Conservation (phyloP, 106 monocot species). For the Cymbidium sinense region DNA sequence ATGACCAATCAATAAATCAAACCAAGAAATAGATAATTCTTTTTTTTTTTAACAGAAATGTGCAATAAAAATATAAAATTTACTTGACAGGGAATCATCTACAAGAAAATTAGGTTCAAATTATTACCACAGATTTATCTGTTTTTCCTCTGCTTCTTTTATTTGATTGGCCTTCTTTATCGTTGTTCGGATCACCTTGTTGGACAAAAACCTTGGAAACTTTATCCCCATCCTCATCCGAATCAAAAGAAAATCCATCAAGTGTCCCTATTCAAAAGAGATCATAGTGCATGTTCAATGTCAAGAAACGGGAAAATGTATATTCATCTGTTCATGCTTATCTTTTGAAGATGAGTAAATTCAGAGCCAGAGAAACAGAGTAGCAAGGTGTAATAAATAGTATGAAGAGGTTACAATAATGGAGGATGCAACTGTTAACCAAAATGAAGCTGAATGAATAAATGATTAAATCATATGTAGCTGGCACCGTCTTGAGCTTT, state of each 20-base stretch:
- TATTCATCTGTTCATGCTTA: background rate
- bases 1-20: no score
- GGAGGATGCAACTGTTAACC: background rate
- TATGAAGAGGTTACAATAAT: background rate
- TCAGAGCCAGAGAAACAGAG: background rate
- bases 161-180: conserved; percentile 45
- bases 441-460: background rate
- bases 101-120: background rate
- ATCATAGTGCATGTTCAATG: background rate
- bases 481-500: background rate
- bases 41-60: background rate
- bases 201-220: conserved; percentile 25
- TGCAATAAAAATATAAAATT: background rate
- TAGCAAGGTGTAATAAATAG: background rate
- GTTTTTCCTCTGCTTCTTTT: conserved; percentile 35
- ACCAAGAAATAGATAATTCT: background rate
- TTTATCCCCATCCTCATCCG: conserved; percentile 64
- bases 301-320: background rate
- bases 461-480: background rate
- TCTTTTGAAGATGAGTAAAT: background rate
- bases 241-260: conserved; percentile 90
- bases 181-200: conserved; percentile 48
- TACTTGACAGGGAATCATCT: no score
- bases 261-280: conserved; percentile 53
- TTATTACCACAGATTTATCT: conserved; percentile 34